Conservation (phyloP, 2,329 filamentous ascomycete species). For the Colletotrichum gigasporum region DNA sequence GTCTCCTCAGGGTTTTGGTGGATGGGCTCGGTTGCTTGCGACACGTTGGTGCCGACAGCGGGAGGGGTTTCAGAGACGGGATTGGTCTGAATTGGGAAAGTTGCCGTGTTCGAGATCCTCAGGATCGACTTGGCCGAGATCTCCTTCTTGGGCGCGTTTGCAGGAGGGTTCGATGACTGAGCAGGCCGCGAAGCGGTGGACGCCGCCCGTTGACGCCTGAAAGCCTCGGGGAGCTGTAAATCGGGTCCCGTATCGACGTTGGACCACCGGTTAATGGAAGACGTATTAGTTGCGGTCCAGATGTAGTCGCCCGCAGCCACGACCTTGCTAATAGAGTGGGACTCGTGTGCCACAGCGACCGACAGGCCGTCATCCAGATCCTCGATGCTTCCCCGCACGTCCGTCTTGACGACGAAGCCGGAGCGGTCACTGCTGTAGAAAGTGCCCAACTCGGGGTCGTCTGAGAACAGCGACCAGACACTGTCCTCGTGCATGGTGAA, state of each 20-base stretch:
- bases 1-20: slow-evolving; percentile 78
- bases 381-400: slow-evolving; percentile 75
- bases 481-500: slow-evolving; percentile 99
- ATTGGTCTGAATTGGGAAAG: slow-evolving; percentile 69
- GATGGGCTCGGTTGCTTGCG: slow-evolving; percentile 61
- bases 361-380: slow-evolving; percentile 87
- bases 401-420: slow-evolving; percentile 95
- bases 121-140: slow-evolving; percentile 84
- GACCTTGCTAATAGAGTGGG: slow-evolving; percentile 79
- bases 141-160: slow-evolving; percentile 61
- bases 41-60: slow-evolving; percentile 39
- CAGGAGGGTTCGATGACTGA: slow-evolving; percentile 43
- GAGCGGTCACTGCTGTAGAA: slow-evolving; percentile 97
- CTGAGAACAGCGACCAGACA: slow-evolving; percentile 94
- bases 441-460: slow-evolving; percentile 83
- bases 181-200: slow-evolving; percentile 43
- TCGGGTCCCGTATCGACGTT: slow-evolving; percentile 84
- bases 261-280: slow-evolving; percentile 91
- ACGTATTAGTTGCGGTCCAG: slow-evolving; percentile 90
- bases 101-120: slow-evolving; percentile 84
- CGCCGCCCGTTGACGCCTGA: slow-evolving; percentile 57
- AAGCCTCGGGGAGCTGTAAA: slow-evolving; percentile 70
- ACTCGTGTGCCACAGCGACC: slow-evolving; percentile 90
- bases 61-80: slow-evolving; percentile 62
- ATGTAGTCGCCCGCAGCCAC: slow-evolving; percentile 78